These are phyloP conservation scores for Umbelopsis sp. DNA, from an alignment of 192 early-diverging fungal species.

Conservation along the genomic window DNA sequence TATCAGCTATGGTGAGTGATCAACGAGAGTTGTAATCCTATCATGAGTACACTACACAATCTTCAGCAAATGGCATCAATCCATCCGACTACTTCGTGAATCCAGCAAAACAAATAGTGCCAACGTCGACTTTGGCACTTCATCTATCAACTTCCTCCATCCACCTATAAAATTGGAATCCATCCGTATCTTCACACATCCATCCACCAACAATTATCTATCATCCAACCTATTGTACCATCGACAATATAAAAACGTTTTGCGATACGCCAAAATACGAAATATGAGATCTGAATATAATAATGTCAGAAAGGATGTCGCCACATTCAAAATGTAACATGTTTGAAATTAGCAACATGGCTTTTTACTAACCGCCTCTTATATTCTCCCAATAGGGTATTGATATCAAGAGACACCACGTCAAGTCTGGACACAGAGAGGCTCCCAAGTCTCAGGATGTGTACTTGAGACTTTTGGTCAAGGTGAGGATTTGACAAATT, in stretches of 20 bases:
- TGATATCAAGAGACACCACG: constrained; percentile 99
- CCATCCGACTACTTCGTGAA: background rate
- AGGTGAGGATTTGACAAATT: constrained; percentile 55
- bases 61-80: background rate
- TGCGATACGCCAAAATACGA: background rate
- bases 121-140: background rate
- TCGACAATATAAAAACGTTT: background rate
- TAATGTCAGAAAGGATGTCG: background rate
- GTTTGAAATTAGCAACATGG: background rate
- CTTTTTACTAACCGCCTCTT: background rate
- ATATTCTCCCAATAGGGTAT: constrained; percentile 75
- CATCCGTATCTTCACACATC: background rate
- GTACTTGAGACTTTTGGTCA: constrained; percentile 98
- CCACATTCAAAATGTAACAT: background rate
- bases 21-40: background rate
- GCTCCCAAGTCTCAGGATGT: constrained; percentile 94
- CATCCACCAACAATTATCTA: background rate
- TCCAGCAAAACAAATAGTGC: background rate
- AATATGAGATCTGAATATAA: background rate
- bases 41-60: background rate
- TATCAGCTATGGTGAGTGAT: constrained; percentile 15
- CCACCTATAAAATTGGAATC: background rate
- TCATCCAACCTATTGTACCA: background rate
- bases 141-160: background rate
- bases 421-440: constrained; percentile 87